Evolutionary conservation across 2,329 filamentous ascomycete species (phyloP).

Genomic region (Aureobasidium sp.): DNA sequence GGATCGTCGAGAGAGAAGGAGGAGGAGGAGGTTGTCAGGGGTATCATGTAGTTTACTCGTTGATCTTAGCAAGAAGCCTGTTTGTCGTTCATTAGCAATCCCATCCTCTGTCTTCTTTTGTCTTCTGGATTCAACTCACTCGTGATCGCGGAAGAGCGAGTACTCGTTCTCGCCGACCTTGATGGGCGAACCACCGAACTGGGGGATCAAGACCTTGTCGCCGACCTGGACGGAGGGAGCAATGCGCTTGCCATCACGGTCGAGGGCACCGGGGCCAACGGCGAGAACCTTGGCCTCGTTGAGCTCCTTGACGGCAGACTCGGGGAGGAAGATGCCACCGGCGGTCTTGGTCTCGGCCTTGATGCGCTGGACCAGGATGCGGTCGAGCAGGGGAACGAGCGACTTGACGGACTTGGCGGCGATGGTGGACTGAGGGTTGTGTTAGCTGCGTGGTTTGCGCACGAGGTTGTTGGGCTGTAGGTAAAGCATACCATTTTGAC

Average conservation of each 20-base stretch:
- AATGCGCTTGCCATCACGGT: conserved; percentile 83
- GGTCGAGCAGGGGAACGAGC: conserved; percentile 92
- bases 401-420: conserved; percentile 91
- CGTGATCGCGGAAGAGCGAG: conserved; percentile 91
- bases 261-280: conserved; percentile 79
- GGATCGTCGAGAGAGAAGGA: not conserved
- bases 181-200: conserved; percentile 90
- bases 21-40: not conserved
- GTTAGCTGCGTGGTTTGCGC: not conserved
- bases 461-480: too few relatives aligned
- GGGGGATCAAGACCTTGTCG: conserved; percentile 88
- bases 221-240: conserved; percentile 73
- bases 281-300: conserved; percentile 96
- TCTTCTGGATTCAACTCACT: conserved; percentile 52
- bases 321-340: conserved; percentile 93
- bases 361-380: conserved; percentile 93
- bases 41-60: conserved; percentile 54
- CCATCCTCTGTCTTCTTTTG: not conserved
- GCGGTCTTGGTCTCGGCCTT: conserved; percentile 97
- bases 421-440: conserved; percentile 24
- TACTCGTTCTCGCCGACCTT: conserved; percentile 98
- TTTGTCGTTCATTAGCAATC: conserved; percentile 15
- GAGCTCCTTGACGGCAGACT: conserved; percentile 94
- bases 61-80: conserved; percentile 98
- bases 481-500: conserved; percentile 19